These are phyloP conservation scores for Wickerhamomyces rabaulensis DNA, from an alignment of 805 yeast genomes.

Conservation along the genomic window DNA sequence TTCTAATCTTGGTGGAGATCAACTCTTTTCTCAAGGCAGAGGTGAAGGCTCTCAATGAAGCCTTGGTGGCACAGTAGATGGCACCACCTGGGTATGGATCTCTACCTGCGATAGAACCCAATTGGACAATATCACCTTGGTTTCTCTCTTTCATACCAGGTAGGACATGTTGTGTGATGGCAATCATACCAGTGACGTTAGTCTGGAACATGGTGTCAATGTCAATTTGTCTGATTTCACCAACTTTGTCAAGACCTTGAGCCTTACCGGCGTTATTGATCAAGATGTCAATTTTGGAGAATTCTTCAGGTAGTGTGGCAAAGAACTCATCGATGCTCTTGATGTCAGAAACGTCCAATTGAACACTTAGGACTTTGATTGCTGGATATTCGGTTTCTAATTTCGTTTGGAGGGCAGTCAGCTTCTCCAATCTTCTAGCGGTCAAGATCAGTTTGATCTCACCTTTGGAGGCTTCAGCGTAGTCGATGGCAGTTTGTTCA, in stretches of 20 bases:
- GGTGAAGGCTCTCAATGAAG: constrained; percentile 69
- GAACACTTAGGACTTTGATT: constrained; percentile 38
- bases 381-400: constrained; percentile 42
- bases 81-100: constrained; percentile 79
- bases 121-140: constrained; percentile 65
- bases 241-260: constrained; percentile 73
- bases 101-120: constrained; percentile 81
- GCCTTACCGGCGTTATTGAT: constrained; percentile 79
- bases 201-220: constrained; percentile 77
- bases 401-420: constrained; percentile 43
- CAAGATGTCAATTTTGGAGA: constrained; percentile 57
- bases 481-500: constrained; percentile 81
- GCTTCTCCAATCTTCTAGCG: constrained; percentile 70
- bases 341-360: constrained; percentile 54
- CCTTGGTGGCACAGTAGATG: constrained; percentile 72
- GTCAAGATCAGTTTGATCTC: constrained; percentile 63
- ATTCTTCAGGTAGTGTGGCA: constrained; percentile 47
- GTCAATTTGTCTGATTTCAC: constrained; percentile 60
- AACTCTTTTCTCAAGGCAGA: constrained; percentile 70
- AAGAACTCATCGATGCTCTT: constrained; percentile 49
- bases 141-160: constrained; percentile 66
- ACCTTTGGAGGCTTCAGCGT: constrained; percentile 73
- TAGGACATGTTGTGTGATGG: constrained; percentile 73
- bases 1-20: constrained; percentile 61
- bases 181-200: constrained; percentile 81